A percentile compares a stretch with the other conserved stretches of the same genome.
These are phyloP conservation scores for Xerocomellus chrysenteron DNA, from an alignment of 768 basidiomycete genomes.

Conservation along the genomic window DNA sequence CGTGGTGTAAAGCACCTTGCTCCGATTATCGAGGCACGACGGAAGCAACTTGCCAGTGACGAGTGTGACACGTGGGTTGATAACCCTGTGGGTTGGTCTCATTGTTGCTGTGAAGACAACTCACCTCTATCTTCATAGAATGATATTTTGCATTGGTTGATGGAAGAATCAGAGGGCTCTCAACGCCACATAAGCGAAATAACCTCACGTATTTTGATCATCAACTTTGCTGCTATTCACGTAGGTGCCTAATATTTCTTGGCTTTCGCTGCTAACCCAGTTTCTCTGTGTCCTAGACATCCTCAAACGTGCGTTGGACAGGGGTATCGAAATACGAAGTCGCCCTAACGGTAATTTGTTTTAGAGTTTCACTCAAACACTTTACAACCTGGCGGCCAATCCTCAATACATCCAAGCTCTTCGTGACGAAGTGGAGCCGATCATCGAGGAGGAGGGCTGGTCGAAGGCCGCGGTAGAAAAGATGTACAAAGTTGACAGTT, in stretches of 20 bases:
- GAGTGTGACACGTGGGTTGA: neutral
- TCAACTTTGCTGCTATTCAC: constrained; percentile 26
- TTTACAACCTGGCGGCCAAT: constrained; percentile 11
- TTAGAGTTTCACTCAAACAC: constrained; percentile 11
- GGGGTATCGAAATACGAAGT: neutral
- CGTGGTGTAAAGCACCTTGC: constrained; percentile 18
- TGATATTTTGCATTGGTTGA: constrained; percentile 35
- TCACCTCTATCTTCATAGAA: constrained; percentile 17
- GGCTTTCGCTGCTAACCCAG: neutral
- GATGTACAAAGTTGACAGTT: constrained; percentile 22
- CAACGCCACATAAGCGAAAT: constrained; percentile 22
- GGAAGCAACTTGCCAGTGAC: neutral
- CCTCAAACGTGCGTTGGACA: constrained; percentile 6
- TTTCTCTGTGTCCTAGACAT: neutral
- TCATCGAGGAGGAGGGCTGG: constrained; percentile 18
- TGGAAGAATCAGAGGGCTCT: constrained; percentile 23
- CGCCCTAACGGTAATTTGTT: neutral
- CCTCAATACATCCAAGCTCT: constrained; percentile 14
- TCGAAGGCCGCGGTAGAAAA: constrained; percentile 15
- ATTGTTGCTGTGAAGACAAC: neutral
- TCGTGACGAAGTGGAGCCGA: constrained; percentile 16
- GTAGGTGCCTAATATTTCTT: neutral
- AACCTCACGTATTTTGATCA: constrained; percentile 8
- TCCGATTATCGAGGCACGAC: constrained; percentile 24
- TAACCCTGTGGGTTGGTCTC: constrained; percentile 1